Conservation (phyloP, 2,329 filamentous ascomycete genomes). For the Ophiosphaerella korrae region DNA sequence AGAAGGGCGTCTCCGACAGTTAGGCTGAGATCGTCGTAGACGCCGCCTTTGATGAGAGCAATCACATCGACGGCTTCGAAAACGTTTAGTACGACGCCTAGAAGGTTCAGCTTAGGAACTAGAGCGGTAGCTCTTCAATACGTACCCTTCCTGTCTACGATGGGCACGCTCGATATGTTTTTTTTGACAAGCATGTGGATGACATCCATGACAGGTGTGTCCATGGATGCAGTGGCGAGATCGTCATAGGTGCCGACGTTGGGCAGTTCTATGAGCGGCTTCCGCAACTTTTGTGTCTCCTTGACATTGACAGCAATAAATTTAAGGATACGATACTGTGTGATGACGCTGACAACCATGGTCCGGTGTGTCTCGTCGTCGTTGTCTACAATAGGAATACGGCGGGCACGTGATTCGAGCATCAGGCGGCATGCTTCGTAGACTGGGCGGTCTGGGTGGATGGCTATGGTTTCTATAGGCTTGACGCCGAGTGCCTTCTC, state of each 20-base stretch:
- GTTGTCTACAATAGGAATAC: slow-evolving; percentile 90
- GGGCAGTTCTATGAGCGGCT: slow-evolving; percentile 77
- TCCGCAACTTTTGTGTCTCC: slow-evolving; percentile 86
- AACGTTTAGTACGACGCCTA: slow-evolving; percentile 81
- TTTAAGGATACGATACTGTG: slow-evolving; percentile 97
- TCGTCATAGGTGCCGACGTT: slow-evolving; percentile 82
- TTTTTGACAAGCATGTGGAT: slow-evolving; percentile 91
- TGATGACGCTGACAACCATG: slow-evolving; percentile 95
- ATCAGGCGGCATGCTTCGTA: slow-evolving; percentile 96
- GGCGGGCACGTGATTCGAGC: slow-evolving; percentile 88
- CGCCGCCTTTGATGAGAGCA: slow-evolving; percentile 88
- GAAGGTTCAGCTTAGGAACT: slow-evolving; percentile 3
- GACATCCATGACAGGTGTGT: slow-evolving; percentile 88
- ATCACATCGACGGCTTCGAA: slow-evolving; percentile 99
- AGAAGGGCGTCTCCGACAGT: slow-evolving; percentile 87
- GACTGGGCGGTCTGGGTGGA: slow-evolving; percentile 85
- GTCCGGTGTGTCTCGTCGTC: slow-evolving; percentile 92
- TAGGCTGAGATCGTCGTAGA: slow-evolving; percentile 86
- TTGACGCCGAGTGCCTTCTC: slow-evolving; percentile 90
- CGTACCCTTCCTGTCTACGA: slow-evolving; percentile 76
- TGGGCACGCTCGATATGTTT: slow-evolving; percentile 94
- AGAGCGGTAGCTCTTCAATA: background rate
- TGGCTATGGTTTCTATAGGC: slow-evolving; percentile 93
- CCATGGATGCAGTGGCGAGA: slow-evolving; percentile 84
- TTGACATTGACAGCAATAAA: slow-evolving; percentile 96